Conservation (phyloP, 306 rosid species). For the Quercus engelmannii region DNA sequence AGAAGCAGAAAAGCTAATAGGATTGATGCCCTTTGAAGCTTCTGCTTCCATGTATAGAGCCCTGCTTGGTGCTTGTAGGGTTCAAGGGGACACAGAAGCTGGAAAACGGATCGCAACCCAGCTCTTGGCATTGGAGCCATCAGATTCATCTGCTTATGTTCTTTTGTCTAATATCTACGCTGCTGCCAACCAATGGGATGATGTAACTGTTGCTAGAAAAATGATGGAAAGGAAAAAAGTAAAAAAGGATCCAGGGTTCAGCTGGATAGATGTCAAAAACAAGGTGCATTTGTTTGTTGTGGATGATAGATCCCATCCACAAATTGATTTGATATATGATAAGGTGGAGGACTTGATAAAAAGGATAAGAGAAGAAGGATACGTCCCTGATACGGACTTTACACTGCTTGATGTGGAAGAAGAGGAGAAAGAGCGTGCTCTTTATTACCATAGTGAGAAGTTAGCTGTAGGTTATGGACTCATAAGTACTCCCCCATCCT, state of each 20-base stretch:
- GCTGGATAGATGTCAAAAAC: constrained; percentile 81
- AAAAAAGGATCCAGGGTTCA: constrained; percentile 82
- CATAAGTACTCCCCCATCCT: constrained; percentile 44
- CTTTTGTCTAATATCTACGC: constrained; percentile 73
- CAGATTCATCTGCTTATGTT: constrained; percentile 69
- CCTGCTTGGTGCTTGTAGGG: constrained; percentile 72
- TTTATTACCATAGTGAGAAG: constrained; percentile 63
- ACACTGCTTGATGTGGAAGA: constrained; percentile 63
- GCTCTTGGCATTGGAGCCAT: constrained; percentile 67
- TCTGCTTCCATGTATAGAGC: constrained; percentile 76
- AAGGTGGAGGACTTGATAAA: constrained; percentile 56
- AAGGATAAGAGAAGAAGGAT: constrained; percentile 58
- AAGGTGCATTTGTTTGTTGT: constrained; percentile 72
- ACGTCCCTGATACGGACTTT: constrained; percentile 65
- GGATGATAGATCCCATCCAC: constrained; percentile 66
- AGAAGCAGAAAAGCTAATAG: constrained; percentile 67
- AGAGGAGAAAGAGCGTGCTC: constrained; percentile 64
- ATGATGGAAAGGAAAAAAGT: constrained; percentile 61
- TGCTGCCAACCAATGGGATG: constrained; percentile 75
- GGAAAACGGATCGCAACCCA: constrained; percentile 55
- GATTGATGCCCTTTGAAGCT: constrained; percentile 78
- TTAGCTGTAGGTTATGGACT: constrained; percentile 63
- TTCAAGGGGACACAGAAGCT: constrained; percentile 52
- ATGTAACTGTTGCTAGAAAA: constrained; percentile 52
- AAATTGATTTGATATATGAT: constrained; percentile 47